These are phyloP conservation scores for Vitis rotundifolia DNA, from an alignment of 164 flowering plant species.

Conservation along the genomic window DNA sequence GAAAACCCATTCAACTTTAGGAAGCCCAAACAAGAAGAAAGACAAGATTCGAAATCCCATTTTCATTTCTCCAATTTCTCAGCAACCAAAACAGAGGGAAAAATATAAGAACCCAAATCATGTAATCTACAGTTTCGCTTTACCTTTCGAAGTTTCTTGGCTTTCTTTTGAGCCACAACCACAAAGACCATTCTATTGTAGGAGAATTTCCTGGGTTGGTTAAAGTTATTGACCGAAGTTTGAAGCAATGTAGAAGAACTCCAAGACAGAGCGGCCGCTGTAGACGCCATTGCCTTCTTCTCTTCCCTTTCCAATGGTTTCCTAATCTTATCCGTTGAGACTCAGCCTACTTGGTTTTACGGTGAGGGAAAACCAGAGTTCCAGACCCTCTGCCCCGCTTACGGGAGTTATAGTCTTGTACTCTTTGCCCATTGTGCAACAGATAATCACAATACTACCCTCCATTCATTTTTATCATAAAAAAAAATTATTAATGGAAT, in stretches of 20 bases:
- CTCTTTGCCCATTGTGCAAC: too few species aligned
- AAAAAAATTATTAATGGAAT: too few species aligned
- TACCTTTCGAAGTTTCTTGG: slow-evolving; percentile 66
- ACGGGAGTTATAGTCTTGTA: too few species aligned
- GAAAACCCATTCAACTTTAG: not conserved
- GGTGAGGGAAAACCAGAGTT: too few species aligned
- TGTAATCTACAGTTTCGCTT: not conserved
- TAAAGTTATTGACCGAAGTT: slow-evolving; percentile 23
- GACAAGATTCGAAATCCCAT: not conserved
- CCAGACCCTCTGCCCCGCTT: too few species aligned
- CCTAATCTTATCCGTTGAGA: too few species aligned
- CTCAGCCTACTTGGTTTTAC: too few species aligned
- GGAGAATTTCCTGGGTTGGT: slow-evolving; percentile 23
- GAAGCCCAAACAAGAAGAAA: slow-evolving; percentile 2
- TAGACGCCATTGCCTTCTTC: slow-evolving; percentile 34
- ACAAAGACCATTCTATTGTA: slow-evolving; percentile 24
- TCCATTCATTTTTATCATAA: too few species aligned
- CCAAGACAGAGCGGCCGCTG: slow-evolving; percentile 61
- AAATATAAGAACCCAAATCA: slow-evolving; percentile 2
- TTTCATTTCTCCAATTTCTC: too few species aligned
- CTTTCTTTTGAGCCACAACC: slow-evolving; percentile 76
- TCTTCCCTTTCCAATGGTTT: not conserved
- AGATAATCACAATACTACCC: too few species aligned
- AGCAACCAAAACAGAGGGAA: not conserved
- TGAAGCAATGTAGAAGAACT: slow-evolving; percentile 43